Conservation (phyloP, 2,329 filamentous ascomycete genomes). For the Cryphonectria carpinicola region DNA sequence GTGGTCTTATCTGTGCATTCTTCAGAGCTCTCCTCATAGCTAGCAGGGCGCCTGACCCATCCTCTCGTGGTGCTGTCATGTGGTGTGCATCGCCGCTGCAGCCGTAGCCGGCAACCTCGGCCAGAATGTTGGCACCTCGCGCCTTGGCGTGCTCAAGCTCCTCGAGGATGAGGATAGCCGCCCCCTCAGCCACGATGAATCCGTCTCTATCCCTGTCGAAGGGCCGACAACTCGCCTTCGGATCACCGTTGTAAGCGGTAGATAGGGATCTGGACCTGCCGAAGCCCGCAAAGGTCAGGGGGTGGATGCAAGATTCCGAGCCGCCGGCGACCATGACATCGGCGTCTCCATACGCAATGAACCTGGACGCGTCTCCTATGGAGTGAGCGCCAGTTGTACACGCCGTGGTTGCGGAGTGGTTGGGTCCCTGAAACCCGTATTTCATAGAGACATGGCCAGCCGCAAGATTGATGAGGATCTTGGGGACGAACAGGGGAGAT, state of each 20-base stretch:
- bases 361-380: slow-evolving; percentile 89
- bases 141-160: slow-evolving; percentile 85
- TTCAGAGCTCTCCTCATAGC: slow-evolving; percentile 85
- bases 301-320: slow-evolving; percentile 93
- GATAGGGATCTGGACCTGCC: slow-evolving; percentile 84
- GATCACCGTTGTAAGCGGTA: slow-evolving; percentile 76
- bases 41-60: slow-evolving; percentile 78
- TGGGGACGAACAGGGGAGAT: slow-evolving; percentile 90
- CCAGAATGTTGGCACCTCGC: slow-evolving; percentile 81
- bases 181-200: slow-evolving; percentile 93
- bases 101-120: slow-evolving; percentile 87
- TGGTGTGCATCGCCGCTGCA: slow-evolving; percentile 90
- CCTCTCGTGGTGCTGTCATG: slow-evolving; percentile 85
- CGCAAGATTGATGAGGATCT: slow-evolving; percentile 90
- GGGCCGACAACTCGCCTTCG: slow-evolving; percentile 75
- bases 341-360: slow-evolving; percentile 89
- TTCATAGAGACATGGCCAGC: slow-evolving; percentile 95
- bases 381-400: slow-evolving; percentile 97
- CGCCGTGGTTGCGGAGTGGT: slow-evolving; percentile 90
- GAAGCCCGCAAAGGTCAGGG: slow-evolving; percentile 89
- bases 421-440: slow-evolving; percentile 86
- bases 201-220: slow-evolving; percentile 82
- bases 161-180: slow-evolving; percentile 85
- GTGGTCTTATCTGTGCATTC: slow-evolving; percentile 70
- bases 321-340: slow-evolving; percentile 97